A percentile compares a stretch with the other conserved stretches of the same genome.
These are phyloP conservation scores for Erysimum pusillum DNA, from an alignment of 441 rosid genomes.

Conservation along the genomic window DNA sequence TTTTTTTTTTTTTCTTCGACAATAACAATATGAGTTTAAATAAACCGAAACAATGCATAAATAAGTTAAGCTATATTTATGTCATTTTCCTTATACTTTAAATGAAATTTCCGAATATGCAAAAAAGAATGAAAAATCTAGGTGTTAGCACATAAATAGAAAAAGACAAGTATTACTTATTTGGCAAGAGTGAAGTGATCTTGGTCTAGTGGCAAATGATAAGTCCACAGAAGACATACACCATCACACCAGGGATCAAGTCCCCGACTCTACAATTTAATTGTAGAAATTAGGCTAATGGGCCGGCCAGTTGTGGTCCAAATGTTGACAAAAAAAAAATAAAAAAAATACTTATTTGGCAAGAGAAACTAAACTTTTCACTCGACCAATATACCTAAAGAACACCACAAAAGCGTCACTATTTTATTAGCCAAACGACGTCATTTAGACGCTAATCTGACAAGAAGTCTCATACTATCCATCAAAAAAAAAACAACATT, in stretches of 20 bases:
- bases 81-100: not conserved
- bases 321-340: too few relatives aligned
- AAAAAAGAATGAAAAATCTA: slow-evolving; percentile 9
- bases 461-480: not conserved
- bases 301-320: too few relatives aligned
- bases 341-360: too few relatives aligned
- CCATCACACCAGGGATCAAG: too few relatives aligned
- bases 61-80: not conserved
- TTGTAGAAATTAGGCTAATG: too few relatives aligned
- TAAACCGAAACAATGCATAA: too few relatives aligned
- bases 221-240: too few relatives aligned
- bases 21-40: not conserved
- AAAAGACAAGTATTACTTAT: not conserved
- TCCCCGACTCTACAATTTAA: too few relatives aligned
- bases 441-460: slow-evolving; percentile 4
- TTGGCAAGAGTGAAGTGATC: too few relatives aligned
- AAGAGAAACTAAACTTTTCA: slow-evolving; percentile 10
- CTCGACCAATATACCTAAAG: not conserved
- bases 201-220: too few relatives aligned
- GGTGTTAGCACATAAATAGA: not conserved
- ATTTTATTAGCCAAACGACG: too few relatives aligned
- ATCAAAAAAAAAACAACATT: slow-evolving; percentile 6
- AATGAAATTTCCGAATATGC: not conserved
- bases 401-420: not conserved
- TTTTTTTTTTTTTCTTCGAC: not conserved